Evolutionary conservation across 2,329 filamentous ascomycete genomes (phyloP).

Genomic region (Pleurostoma richardsiae): DNA sequence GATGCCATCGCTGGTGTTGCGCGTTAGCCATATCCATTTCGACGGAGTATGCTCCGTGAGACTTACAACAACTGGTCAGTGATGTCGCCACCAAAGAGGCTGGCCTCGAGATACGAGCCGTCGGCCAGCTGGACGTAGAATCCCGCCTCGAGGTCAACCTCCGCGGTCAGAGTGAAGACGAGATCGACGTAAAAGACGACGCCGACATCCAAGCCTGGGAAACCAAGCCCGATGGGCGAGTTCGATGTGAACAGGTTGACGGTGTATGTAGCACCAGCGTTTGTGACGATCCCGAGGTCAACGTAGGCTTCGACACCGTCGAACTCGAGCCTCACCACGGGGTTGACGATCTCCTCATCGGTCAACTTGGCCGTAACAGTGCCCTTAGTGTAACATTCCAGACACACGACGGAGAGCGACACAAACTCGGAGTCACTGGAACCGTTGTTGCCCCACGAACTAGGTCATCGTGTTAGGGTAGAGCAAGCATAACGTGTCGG

Average conservation of each 20-base stretch:
- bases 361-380: conserved; percentile 37
- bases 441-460: conserved; percentile 7
- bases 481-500: neutral
- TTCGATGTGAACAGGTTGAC: conserved; percentile 43
- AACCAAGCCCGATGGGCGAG: conserved; percentile 33
- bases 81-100: conserved; percentile 37
- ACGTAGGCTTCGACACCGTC: conserved; percentile 46
- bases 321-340: conserved; percentile 39
- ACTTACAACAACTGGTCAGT: conserved; percentile 37
- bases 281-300: conserved; percentile 39
- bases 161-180: conserved; percentile 40
- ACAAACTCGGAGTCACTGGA: conserved; percentile 9
- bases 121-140: conserved; percentile 48
- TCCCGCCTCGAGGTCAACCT: conserved; percentile 45
- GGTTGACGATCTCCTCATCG: conserved; percentile 30
- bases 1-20: conserved; percentile 21
- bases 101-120: conserved; percentile 31
- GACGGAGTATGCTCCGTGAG: neutral
- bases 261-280: conserved; percentile 40
- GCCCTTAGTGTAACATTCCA: conserved; percentile 45
- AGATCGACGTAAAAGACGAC: conserved; percentile 46
- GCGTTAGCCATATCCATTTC: conserved; percentile 8
- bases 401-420: conserved; percentile 30
- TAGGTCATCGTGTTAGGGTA: conserved; percentile 2
- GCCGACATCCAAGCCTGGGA: conserved; percentile 37